These are phyloP conservation scores for Davidsoniella neocaledoniae DNA, from an alignment of 2,329 filamentous ascomycete species.

Conservation along the genomic window DNA sequence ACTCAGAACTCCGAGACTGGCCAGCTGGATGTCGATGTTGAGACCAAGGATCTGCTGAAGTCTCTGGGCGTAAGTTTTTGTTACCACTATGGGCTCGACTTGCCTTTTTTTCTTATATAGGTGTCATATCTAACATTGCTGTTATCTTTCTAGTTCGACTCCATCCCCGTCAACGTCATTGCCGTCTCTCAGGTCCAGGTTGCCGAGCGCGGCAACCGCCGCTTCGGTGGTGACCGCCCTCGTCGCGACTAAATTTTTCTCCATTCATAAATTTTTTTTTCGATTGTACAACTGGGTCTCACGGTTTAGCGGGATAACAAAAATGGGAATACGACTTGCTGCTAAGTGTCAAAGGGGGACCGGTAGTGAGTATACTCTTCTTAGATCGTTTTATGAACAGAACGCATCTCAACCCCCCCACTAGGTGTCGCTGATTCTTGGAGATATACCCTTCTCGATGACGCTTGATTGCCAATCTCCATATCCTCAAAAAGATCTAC, in stretches of 20 bases:
- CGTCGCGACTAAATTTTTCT: conserved; percentile 26
- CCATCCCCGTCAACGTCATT: conserved; percentile 91
- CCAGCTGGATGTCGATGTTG: conserved; percentile 83
- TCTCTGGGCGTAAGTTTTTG: conserved; percentile 74
- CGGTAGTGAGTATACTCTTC: conserved; percentile 37
- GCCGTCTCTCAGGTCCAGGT: conserved; percentile 77
- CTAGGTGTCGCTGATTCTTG: conserved; percentile 84
- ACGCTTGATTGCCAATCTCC: conserved; percentile 81
- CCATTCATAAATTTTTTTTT: conserved; percentile 7
- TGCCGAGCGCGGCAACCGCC: conserved; percentile 59
- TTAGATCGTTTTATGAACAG: conserved; percentile 36
- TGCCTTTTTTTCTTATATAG: not conserved
- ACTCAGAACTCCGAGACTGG: conserved; percentile 84
- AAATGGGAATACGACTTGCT: conserved; percentile 21
- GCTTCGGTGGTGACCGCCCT: conserved; percentile 49
- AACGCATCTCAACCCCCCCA: conserved; percentile 41
- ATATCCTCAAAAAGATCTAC: not conserved
- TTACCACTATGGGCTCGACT: not conserved
- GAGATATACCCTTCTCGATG: conserved; percentile 37
- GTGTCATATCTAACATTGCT: conserved; percentile 1
- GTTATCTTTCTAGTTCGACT: conserved; percentile 60
- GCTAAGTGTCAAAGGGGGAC: conserved; percentile 37
- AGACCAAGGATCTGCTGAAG: conserved; percentile 99
- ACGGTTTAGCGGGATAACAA: conserved; percentile 9
- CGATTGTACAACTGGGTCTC: conserved; percentile 14